Base-by-base conservation (phyloP, 164 flowering plant species). In the Liriodendron chinense region DNA sequence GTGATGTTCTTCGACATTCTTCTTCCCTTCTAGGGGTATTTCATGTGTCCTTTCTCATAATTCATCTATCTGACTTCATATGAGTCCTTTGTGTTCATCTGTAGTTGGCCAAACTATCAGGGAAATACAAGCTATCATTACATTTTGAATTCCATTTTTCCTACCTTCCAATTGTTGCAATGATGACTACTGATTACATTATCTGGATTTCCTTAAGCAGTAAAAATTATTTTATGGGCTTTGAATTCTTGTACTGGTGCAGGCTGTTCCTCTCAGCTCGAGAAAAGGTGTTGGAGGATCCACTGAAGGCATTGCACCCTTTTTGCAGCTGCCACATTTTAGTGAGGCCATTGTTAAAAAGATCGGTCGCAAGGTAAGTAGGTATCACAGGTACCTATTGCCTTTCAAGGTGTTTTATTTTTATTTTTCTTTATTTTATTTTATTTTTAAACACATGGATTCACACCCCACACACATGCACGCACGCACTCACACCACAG, bases 201-300 rank as follows among this genome's bases (percentile, higher is more conserved):
- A 34, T 7, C 43, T 34, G 43, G 43, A 9, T 64, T 22, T n/a
- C 43, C 48, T 25, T 56, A 7, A 7, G 23, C 13, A 18, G 2
- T 56, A 9, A 21, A 72, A 23, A 23, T 7, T 26, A 72, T 25
- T 57, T 26, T 3, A 18, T 16, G 66, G 43, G 43, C 20, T 26
- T 57, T 7, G 8, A 16, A 7, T 61, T 43, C 59, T 1, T 73
- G 18, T 47, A 13, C 13, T 74, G 75, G 24, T 87, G 84, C 84
- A 96, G 99, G 98, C 97, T 79, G 97, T 94, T 85, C 97, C 97
- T 75, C 92, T 94, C 75, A 94, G 93, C 81, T 88, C 97, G 49
- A 87, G 91, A 83, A 96, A 96, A 82, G 80, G 90, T 68, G 73
- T 81, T 72, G 96, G 96, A 63, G 99, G 90, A 77, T 90, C 86